Conservation (phyloP, 331 rosid genomes). For the Erythrophleum ivorense region DNA sequence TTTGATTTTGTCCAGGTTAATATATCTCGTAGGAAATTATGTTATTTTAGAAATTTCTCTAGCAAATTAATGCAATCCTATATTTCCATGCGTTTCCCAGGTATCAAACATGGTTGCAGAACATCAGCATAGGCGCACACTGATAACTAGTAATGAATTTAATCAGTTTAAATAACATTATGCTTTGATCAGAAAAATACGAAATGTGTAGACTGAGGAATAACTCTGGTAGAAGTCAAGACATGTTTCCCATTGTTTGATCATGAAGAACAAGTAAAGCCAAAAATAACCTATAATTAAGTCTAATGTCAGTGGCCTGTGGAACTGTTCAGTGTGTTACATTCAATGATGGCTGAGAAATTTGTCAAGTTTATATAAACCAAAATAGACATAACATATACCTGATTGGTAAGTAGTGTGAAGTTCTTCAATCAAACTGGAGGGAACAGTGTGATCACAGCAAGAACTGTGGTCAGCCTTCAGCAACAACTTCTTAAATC, state of each 20-base stretch:
- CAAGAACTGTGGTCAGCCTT: conserved; percentile 79
- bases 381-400: conserved; percentile 35
- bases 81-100: neutral
- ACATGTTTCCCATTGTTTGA: conserved; percentile 1
- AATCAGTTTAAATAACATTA: conserved; percentile 4
- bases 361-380: conserved; percentile 5
- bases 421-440: conserved; percentile 67
- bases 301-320: neutral
- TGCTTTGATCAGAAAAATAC: neutral
- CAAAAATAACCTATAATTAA: no score
- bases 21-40: neutral
- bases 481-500: conserved; percentile 75
- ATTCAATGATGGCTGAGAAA: neutral
- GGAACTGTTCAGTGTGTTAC: conserved; percentile 4
- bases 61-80: neutral
- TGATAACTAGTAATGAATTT: neutral
- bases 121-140: neutral
- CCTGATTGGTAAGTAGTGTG: conserved; percentile 65
- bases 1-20: neutral
- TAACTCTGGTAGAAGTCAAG: neutral
- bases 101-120: conserved; percentile 32
- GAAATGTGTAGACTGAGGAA: neutral
- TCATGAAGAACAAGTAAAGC: conserved; percentile 13
- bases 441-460: conserved; percentile 55
- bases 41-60: conserved; percentile 1